Conservation (phyloP, 1,139 yeast genomes). For the Candida neerlandica region DNA sequence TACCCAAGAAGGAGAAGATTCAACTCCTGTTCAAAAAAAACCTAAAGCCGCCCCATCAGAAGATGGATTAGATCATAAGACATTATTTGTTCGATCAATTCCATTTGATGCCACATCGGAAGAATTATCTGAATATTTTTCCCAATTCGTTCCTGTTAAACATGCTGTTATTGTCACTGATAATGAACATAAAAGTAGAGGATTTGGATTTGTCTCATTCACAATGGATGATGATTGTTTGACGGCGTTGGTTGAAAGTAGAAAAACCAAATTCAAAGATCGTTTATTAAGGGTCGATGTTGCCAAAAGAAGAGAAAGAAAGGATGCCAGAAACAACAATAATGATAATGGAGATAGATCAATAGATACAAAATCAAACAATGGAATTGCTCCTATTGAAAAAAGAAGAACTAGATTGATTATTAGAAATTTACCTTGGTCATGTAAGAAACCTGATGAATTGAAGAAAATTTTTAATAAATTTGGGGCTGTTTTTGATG, state of each 20-base stretch:
- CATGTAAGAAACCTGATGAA: conserved; percentile 75
- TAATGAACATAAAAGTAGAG: conserved; percentile 72
- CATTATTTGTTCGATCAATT: conserved; percentile 80
- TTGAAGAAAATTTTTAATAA: conserved; percentile 70
- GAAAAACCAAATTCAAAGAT: conserved; percentile 65
- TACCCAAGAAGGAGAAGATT: not conserved
- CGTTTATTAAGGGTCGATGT: conserved; percentile 75
- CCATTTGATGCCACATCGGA: conserved; percentile 84
- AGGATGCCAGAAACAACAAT: conserved; percentile 24
- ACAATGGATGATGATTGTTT: conserved; percentile 82
- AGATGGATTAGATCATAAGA: conserved; percentile 56
- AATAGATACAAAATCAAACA: too few species aligned
- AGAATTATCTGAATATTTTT: conserved; percentile 77
- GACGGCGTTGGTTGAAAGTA: conserved; percentile 70
- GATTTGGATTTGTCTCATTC: conserved; percentile 95
- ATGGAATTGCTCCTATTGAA: conserved; percentile 35
- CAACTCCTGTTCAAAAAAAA: conserved; percentile 8
- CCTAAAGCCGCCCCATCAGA: conserved; percentile 18
- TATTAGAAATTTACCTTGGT: conserved; percentile 94
- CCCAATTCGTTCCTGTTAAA: conserved; percentile 91
- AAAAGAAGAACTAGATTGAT: conserved; percentile 84
- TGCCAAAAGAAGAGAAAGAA: conserved; percentile 91
- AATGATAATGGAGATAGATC: conserved; percentile 23
- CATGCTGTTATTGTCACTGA: conserved; percentile 94
- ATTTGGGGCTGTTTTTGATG: conserved; percentile 88